These are phyloP conservation scores for Symbiotaphrina buchneri DNA, from an alignment of 495 filamentous ascomycete genomes.

Conservation along the genomic window DNA sequence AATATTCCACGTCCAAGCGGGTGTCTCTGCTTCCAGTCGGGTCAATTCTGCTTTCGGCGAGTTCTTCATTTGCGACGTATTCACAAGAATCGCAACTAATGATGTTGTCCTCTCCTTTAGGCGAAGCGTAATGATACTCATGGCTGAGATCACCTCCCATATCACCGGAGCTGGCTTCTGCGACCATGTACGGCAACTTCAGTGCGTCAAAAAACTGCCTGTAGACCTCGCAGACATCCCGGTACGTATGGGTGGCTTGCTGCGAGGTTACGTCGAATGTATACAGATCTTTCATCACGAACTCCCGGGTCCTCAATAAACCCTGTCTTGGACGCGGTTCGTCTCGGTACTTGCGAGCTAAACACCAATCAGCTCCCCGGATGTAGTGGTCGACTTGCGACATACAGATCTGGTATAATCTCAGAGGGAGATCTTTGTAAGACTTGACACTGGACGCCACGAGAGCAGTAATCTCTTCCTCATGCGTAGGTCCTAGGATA, in stretches of 20 bases:
- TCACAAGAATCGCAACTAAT: slow-evolving; percentile 51
- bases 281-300: slow-evolving; percentile 96
- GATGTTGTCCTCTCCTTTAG: slow-evolving; percentile 68
- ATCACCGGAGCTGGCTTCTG: slow-evolving; percentile 79
- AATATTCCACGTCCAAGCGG: slow-evolving; percentile 7
- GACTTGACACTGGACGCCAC: slow-evolving; percentile 54
- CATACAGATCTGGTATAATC: slow-evolving; percentile 78
- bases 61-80: slow-evolving; percentile 71
- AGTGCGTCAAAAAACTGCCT: slow-evolving; percentile 55
- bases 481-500: slow-evolving; percentile 80
- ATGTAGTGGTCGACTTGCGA: slow-evolving; percentile 1
- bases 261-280: slow-evolving; percentile 59
- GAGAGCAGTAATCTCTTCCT: slow-evolving; percentile 81
- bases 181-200: slow-evolving; percentile 62
- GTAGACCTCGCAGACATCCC: slow-evolving; percentile 48
- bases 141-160: slow-evolving; percentile 89
- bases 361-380: slow-evolving; percentile 5
- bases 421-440: slow-evolving; percentile 67
- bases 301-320: slow-evolving; percentile 75
- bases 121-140: slow-evolving; percentile 73
- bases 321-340: slow-evolving; percentile 76
- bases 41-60: slow-evolving; percentile 20
- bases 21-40: no score
- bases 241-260: slow-evolving; percentile 55
- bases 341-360: slow-evolving; percentile 83